These are phyloP conservation scores for Taphrina deformans DNA, from an alignment of 1,139 yeast genomes.

Conservation along the genomic window DNA sequence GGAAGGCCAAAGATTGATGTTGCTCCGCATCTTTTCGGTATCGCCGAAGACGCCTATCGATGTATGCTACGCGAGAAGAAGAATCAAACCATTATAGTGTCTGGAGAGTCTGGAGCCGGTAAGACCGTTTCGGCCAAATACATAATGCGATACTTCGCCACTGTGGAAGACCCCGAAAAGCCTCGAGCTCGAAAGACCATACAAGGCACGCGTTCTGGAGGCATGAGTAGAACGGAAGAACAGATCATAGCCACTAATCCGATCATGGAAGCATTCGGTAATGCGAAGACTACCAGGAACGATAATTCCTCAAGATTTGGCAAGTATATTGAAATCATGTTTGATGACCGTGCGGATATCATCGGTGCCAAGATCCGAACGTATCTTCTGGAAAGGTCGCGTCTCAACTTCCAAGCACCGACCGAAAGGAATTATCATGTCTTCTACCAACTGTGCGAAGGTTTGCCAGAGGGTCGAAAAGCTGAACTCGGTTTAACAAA, in stretches of 20 bases:
- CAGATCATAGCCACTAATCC: constrained; percentile 97
- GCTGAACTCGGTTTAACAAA: constrained; percentile 55
- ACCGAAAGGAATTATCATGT: constrained; percentile 92
- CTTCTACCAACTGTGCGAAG: constrained; percentile 85
- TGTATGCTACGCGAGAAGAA: constrained; percentile 82
- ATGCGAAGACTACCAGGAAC: constrained; percentile 95
- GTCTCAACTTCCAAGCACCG: constrained; percentile 88
- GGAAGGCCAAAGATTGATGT: constrained; percentile 90
- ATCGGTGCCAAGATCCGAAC: constrained; percentile 95
- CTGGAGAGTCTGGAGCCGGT: constrained; percentile 99
- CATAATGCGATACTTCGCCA: constrained; percentile 95
- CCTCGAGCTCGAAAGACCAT: constrained; percentile 43
- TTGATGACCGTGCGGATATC: constrained; percentile 70
- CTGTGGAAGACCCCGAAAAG: constrained; percentile 71
- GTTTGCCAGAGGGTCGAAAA: constrained; percentile 65
- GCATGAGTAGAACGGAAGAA: constrained; percentile 82
- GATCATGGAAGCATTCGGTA: constrained; percentile 98
- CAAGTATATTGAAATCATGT: constrained; percentile 87
- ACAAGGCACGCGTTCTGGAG: constrained; percentile 41
- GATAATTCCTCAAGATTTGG: constrained; percentile 98
- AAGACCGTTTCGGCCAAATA: constrained; percentile 96
- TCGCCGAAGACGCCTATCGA: constrained; percentile 96
- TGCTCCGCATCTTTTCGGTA: constrained; percentile 95
- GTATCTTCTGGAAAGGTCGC: constrained; percentile 85
- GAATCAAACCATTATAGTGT: constrained; percentile 93